phyloP scores from a whole-genome alignment of 176 grass and related monocot genomes.

The Otatea glauca region DNA sequence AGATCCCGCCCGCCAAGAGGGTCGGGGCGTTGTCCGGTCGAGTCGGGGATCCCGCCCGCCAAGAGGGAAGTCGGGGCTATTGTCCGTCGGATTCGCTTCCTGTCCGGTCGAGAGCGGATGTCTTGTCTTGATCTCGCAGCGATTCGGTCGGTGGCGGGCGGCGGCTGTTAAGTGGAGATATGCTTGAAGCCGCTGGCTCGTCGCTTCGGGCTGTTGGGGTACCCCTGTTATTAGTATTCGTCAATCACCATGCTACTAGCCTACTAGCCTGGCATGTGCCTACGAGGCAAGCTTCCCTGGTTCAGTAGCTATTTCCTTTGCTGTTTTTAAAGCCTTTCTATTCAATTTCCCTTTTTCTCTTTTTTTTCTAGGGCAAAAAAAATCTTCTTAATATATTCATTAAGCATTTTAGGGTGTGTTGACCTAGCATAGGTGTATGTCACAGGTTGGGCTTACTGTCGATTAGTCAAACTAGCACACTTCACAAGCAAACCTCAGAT shows the following conservation, averaged over 20 bases:
- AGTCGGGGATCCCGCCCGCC: too few species aligned
- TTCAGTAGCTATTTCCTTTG: neutral
- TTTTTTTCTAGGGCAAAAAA: neutral
- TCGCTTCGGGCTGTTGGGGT: too few species aligned
- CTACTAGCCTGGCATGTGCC: neutral
- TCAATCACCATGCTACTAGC: neutral
- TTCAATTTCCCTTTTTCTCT: neutral
- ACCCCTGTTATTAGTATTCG: too few species aligned
- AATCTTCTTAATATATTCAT: neutral
- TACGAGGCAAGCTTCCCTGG: constrained; percentile 7
- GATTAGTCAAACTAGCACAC: neutral
- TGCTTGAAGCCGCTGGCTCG: too few species aligned
- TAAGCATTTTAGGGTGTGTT: neutral
- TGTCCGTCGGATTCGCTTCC: too few species aligned
- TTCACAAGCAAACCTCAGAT: neutral
- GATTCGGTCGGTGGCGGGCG: too few species aligned
- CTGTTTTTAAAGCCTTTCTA: neutral
- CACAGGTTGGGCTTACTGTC: neutral
- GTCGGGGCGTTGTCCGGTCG: too few species aligned
- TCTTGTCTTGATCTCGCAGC: too few species aligned
- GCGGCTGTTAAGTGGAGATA: too few species aligned
- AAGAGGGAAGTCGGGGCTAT: too few species aligned
- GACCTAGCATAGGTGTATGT: neutral
- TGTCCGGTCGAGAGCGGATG: too few species aligned
- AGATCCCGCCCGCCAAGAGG: too few species aligned